Evolutionary conservation across 176 grass and related monocot species (phyloP).

Genomic region (Avena atlantica): DNA sequence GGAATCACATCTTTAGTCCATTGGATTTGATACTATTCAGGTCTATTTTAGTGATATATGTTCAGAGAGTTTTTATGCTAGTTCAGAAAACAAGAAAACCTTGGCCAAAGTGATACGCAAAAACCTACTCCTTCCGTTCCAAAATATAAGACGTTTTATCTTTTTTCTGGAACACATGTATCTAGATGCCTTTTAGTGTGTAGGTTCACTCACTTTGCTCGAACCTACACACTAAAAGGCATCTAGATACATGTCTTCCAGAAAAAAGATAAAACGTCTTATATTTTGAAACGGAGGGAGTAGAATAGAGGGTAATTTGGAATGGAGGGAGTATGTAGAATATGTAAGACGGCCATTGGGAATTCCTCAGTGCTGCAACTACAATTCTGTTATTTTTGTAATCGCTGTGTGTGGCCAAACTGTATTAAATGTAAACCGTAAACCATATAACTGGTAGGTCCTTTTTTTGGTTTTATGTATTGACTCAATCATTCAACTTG

Average conservation of each 20-base stretch:
- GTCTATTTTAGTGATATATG: not conserved
- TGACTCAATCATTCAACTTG: not conserved
- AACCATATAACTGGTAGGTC: not conserved
- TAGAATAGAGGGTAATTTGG: not conserved
- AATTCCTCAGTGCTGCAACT: not conserved
- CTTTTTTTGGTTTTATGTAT: not conserved
- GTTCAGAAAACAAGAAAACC: conserved; percentile 3
- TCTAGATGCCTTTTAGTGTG: too few relatives aligned
- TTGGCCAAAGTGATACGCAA: not conserved
- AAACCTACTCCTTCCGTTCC: too few relatives aligned
- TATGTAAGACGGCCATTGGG: not conserved
- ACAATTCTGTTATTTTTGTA: conserved; percentile 2
- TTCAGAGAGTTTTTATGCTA: not conserved
- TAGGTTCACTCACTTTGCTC: too few relatives aligned
- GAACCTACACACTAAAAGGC: too few relatives aligned
- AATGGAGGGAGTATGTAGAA: not conserved
- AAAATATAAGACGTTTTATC: too few relatives aligned
- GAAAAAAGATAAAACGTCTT: too few relatives aligned
- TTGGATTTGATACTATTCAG: not conserved
- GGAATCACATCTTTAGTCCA: not conserved
- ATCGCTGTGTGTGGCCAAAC: not conserved
- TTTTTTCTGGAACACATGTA: too few relatives aligned
- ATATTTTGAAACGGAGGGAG: too few relatives aligned
- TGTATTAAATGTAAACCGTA: not conserved
- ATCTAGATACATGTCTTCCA: too few relatives aligned